Base-by-base conservation (phyloP, 31 red algal genomes). In the Odonthalia washingtoniensis region DNA sequence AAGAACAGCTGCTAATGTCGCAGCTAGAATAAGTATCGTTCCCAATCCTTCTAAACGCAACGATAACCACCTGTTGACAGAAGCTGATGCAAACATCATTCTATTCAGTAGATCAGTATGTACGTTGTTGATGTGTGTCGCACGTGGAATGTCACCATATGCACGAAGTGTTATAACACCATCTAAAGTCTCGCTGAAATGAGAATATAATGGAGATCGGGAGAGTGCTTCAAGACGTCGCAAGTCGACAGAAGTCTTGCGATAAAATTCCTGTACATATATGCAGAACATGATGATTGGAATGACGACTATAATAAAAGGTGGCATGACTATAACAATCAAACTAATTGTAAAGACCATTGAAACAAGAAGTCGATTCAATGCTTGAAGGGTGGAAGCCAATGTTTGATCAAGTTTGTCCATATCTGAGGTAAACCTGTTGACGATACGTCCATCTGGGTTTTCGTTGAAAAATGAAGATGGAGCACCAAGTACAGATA, bases 91-190 rank as follows among this genome's bases (percentile, higher is more conserved):
- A 57, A 83, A 94, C 12, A 86, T 80, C 37, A 86, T 83, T 66
- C 69, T 77, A 30, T 78, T 73, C 18, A 89, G 65, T 65, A 44
- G n/a, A 70, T 94, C 92, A 26, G 92, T 89, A 46, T 89, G 86
- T n/a, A 49, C 70, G 17, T 78, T 64, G 62, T 85, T 89, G 46
- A 82, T 82, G 37, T 81, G 66, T 2, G 82, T 82, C 17, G 82
- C 72, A 26, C 86, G 41, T 38, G 90, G 81, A 57, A 90, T 77
- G 40, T 92, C 86, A 3, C 84, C 82, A 37, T 89, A 98, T 49
- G 97, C 97, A 46, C 97, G 91, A 61, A 98, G 90, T 0, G 97
- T 98, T 43, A 91, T 70, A 3, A 94, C 88, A 34, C 97, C 97
- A 52, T 98, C 97, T 4, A 95, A 31, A 21, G 97, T 92, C 78